A percentile compares a stretch with the other conserved stretches of the same genome.
phyloP scores from a whole-genome alignment of 2,329 filamentous ascomycete genomes.

The Fusarium beomiforme region DNA sequence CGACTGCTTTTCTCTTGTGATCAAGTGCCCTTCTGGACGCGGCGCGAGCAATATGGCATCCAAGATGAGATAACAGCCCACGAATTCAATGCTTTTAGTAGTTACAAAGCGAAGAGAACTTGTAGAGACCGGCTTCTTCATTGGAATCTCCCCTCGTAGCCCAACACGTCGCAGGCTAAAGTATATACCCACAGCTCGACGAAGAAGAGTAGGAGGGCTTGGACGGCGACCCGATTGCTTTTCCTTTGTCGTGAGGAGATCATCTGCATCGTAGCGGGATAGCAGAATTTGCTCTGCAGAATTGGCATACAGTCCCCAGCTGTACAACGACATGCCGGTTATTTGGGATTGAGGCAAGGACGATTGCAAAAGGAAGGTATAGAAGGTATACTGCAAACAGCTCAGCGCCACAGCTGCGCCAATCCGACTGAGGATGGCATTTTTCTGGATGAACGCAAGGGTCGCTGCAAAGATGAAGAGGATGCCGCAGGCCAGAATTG shows the following conservation, averaged over 20 bases:
- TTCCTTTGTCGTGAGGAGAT: background rate
- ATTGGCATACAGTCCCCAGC: background rate
- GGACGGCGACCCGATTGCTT: fast-evolving
- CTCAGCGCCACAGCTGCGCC: background rate
- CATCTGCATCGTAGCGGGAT: background rate
- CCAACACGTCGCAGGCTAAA: background rate
- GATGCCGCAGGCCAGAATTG: background rate
- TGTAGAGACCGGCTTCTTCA: background rate
- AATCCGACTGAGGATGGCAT: background rate
- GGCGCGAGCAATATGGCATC: background rate
- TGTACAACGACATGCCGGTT: background rate
- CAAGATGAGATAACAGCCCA: background rate
- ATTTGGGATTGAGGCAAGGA: background rate
- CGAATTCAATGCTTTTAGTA: background rate
- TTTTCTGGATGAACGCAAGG: background rate
- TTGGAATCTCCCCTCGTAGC: background rate
- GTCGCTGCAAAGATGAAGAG: background rate
- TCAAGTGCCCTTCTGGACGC: background rate
- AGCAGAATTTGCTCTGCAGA: background rate
- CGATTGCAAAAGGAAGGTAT: background rate
- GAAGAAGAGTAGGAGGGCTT: background rate
- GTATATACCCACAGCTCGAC: background rate
- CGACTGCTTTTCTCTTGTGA: background rate
- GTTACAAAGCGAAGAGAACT: background rate
- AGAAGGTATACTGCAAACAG: background rate